A percentile compares a stretch with the other conserved stretches of the same genome.
Evolutionary conservation across 2,329 filamentous ascomycete genomes (phyloP).

Genomic region (Neoascochyta sp.): DNA sequence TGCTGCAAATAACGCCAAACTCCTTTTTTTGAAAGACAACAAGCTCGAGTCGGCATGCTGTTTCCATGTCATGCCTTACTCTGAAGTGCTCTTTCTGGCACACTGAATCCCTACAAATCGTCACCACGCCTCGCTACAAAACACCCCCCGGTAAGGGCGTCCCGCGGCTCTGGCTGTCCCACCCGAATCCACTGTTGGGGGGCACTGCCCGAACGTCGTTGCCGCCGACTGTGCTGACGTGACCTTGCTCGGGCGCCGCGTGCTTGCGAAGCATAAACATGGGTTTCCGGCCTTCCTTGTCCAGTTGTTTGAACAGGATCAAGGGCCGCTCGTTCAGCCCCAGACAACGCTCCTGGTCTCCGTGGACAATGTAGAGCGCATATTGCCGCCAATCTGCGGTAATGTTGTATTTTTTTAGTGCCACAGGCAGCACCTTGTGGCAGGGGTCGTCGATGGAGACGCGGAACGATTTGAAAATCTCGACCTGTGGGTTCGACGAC

Average conservation of each 20-base stretch:
- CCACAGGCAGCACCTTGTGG: slow-evolving; percentile 92
- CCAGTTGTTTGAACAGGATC: slow-evolving; percentile 94
- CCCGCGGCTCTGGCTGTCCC: slow-evolving; percentile 22
- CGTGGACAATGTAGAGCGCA: slow-evolving; percentile 95
- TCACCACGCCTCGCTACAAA: too few relatives aligned
- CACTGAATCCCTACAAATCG: too few relatives aligned
- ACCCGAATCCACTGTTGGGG: slow-evolving; percentile 19
- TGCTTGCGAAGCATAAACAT: slow-evolving; percentile 94
- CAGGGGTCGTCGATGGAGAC: slow-evolving; percentile 98
- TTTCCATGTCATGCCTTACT: background rate
- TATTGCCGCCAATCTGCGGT: slow-evolving; percentile 97
- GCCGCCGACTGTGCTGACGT: slow-evolving; percentile 40
- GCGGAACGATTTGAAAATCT: slow-evolving; percentile 98
- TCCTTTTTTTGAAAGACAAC: slow-evolving; percentile 2
- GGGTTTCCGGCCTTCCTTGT: slow-evolving; percentile 94
- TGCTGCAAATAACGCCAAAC: slow-evolving; percentile 8
- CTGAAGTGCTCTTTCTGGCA: background rate
- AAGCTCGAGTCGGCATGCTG: background rate
- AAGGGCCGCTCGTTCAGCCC: slow-evolving; percentile 89
- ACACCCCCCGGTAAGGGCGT: slow-evolving; percentile 26
- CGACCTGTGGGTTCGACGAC: slow-evolving; percentile 58
- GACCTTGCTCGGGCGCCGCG: slow-evolving; percentile 52
- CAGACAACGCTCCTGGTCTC: slow-evolving; percentile 93
- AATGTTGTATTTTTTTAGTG: slow-evolving; percentile 97
- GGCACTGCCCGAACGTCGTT: slow-evolving; percentile 29